Conservation (phyloP, 2,329 filamentous ascomycete genomes). For the Fusarium agapanthi region DNA sequence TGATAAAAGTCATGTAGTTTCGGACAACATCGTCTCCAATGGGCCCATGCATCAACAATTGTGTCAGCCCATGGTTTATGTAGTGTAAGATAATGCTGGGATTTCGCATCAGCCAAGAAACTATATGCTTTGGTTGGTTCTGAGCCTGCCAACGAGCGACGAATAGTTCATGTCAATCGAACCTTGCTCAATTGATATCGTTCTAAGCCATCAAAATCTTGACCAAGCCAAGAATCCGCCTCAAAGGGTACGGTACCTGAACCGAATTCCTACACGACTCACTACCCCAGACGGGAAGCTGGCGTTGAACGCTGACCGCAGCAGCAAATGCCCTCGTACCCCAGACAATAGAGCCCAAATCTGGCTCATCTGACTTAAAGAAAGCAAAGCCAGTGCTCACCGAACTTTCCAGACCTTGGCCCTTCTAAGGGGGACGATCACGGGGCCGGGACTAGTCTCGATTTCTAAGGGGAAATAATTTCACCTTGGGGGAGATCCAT, state of each 20-base stretch:
- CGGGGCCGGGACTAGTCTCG: slow-evolving; percentile 31
- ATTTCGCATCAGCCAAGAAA: slow-evolving; percentile 34
- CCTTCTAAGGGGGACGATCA: slow-evolving; percentile 34
- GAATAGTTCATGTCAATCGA: slow-evolving; percentile 12
- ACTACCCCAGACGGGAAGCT: slow-evolving; percentile 37
- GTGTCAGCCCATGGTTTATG: slow-evolving; percentile 35
- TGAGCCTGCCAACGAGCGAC: slow-evolving; percentile 5
- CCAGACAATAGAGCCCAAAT: slow-evolving; percentile 16
- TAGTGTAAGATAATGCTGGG: slow-evolving; percentile 38
- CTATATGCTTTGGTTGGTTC: slow-evolving; percentile 22
- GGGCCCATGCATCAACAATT: slow-evolving; percentile 17
- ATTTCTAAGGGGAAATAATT: slow-evolving; percentile 21
- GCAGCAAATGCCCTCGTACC: slow-evolving; percentile 12
- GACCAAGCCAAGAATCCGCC: slow-evolving; percentile 5
- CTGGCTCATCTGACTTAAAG: slow-evolving; percentile 36
- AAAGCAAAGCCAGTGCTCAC: slow-evolving; percentile 29
- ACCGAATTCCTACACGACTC: slow-evolving; percentile 23
- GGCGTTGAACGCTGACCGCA: slow-evolving; percentile 19
- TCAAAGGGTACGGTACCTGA: slow-evolving; percentile 11
- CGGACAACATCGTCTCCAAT: slow-evolving; percentile 5
- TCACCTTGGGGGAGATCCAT: slow-evolving; percentile 15
- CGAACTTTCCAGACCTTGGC: slow-evolving; percentile 39
- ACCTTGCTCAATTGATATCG: slow-evolving; percentile 7
- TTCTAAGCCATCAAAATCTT: slow-evolving; percentile 14
- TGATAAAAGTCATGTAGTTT: slow-evolving; percentile 32